A percentile compares a stretch with the other conserved stretches of the same genome.
Conservation (phyloP, 176 grass and related monocot species). For the Hyparrhenia diplandra region DNA sequence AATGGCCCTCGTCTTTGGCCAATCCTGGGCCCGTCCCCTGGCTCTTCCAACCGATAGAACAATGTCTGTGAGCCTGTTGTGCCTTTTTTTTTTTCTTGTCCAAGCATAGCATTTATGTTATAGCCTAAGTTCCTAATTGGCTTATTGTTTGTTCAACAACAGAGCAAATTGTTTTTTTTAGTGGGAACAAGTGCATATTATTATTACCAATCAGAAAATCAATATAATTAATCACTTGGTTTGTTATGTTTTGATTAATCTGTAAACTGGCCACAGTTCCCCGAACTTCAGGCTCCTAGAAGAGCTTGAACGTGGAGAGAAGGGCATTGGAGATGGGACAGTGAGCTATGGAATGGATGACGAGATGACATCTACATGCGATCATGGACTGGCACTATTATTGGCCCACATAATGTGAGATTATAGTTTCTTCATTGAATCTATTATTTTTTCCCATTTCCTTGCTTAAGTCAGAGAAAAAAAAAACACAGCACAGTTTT, state of each 20-base stretch:
- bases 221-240: neutral
- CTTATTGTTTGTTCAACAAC: neutral
- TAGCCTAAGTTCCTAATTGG: neutral
- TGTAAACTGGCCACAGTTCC: constrained; percentile 50
- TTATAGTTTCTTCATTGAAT: neutral
- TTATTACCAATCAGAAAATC: neutral
- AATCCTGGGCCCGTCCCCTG: too few species aligned
- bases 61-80: neutral
- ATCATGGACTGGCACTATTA: constrained; percentile 82
- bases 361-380: constrained; percentile 82
- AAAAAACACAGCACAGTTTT: neutral
- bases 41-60: neutral
- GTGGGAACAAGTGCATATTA: neutral
- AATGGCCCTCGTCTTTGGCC: too few species aligned
- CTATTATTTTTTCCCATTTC: neutral
- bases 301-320: constrained; percentile 78
- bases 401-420: constrained; percentile 76
- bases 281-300: constrained; percentile 78
- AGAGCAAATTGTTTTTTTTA: neutral
- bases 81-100: neutral
- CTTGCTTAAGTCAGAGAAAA: neutral
- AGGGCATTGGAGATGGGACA: constrained; percentile 75
- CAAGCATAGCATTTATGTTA: neutral
- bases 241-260: constrained; percentile 3
- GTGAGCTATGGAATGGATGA: constrained; percentile 85